These are phyloP conservation scores for Trametes punicea DNA, from an alignment of 768 basidiomycete species.

Conservation along the genomic window DNA sequence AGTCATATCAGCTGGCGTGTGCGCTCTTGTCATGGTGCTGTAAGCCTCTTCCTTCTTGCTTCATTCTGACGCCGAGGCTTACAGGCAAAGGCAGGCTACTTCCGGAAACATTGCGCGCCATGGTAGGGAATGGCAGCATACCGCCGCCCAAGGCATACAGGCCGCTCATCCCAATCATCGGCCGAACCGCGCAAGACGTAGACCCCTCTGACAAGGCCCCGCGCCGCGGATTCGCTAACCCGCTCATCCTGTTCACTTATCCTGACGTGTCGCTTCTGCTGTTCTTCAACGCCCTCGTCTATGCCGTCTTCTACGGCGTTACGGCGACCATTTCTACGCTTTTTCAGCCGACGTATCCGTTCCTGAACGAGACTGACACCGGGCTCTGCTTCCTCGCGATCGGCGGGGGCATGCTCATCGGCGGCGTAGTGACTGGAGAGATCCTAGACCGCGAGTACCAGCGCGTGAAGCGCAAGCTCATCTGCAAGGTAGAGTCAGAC, in stretches of 20 bases:
- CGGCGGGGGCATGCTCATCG: slow-evolving; percentile 67
- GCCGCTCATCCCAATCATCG: slow-evolving; percentile 33
- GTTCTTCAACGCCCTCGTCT: slow-evolving; percentile 50
- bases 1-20: slow-evolving; percentile 33
- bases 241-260: slow-evolving; percentile 51
- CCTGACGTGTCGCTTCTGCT: slow-evolving; percentile 55
- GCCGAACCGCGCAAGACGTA: slow-evolving; percentile 8
- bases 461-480: slow-evolving; percentile 31
- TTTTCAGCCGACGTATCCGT: slow-evolving; percentile 55
- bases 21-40: slow-evolving; percentile 36
- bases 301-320: slow-evolving; percentile 58
- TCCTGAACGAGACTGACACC: slow-evolving; percentile 56
- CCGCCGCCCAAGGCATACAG: slow-evolving; percentile 30
- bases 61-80: background rate
- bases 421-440: slow-evolving; percentile 56
- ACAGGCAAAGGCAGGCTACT: slow-evolving; percentile 31
- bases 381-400: slow-evolving; percentile 78
- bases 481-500: slow-evolving; percentile 18
- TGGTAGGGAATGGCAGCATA: slow-evolving; percentile 43
- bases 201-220: slow-evolving; percentile 21
- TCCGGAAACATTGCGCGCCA: slow-evolving; percentile 46
- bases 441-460: slow-evolving; percentile 67
- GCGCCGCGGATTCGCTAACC: slow-evolving; percentile 45
- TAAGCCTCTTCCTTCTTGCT: slow-evolving; percentile 10
- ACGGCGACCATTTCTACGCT: slow-evolving; percentile 59